Evolutionary conservation across 306 rosid genomes (phyloP).

Genomic region (Prunus persica): DNA sequence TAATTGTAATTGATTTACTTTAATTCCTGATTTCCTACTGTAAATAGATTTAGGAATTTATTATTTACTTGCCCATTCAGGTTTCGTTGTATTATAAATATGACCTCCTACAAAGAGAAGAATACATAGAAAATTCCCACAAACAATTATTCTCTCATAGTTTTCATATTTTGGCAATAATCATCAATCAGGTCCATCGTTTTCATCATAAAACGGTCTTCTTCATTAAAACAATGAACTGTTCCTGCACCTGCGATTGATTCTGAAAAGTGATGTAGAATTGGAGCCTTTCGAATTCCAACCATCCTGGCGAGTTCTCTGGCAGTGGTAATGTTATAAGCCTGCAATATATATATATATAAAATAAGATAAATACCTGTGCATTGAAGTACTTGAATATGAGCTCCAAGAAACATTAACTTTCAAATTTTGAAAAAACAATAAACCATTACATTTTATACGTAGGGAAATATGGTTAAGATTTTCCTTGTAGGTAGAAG

Average conservation of each 20-base stretch:
- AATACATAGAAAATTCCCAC: too few relatives aligned
- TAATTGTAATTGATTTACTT: too few relatives aligned
- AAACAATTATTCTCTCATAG: too few relatives aligned
- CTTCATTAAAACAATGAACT: conserved; percentile 71
- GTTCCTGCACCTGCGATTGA: conserved; percentile 60
- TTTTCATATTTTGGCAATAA: too few relatives aligned
- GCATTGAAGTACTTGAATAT: background rate
- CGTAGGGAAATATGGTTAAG: too few relatives aligned
- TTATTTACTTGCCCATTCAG: too few relatives aligned
- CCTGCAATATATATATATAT: conserved; percentile 32
- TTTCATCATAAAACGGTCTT: conserved; percentile 47
- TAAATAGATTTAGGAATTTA: too few relatives aligned
- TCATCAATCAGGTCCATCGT: conserved; percentile 47
- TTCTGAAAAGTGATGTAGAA: conserved; percentile 84
- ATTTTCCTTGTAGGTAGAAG: background rate
- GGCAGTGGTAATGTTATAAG: conserved; percentile 72
- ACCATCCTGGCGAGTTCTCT: conserved; percentile 86
- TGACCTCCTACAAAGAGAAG: too few relatives aligned
- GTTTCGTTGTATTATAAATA: too few relatives aligned
- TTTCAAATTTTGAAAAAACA: too few relatives aligned
- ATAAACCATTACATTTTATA: background rate
- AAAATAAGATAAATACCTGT: background rate
- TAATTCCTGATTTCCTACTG: too few relatives aligned
- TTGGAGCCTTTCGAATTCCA: conserved; percentile 73
- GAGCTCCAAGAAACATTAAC: background rate